These are phyloP conservation scores for Xylaria sp. DNA, from an alignment of 2,329 filamentous ascomycete genomes.

Conservation along the genomic window DNA sequence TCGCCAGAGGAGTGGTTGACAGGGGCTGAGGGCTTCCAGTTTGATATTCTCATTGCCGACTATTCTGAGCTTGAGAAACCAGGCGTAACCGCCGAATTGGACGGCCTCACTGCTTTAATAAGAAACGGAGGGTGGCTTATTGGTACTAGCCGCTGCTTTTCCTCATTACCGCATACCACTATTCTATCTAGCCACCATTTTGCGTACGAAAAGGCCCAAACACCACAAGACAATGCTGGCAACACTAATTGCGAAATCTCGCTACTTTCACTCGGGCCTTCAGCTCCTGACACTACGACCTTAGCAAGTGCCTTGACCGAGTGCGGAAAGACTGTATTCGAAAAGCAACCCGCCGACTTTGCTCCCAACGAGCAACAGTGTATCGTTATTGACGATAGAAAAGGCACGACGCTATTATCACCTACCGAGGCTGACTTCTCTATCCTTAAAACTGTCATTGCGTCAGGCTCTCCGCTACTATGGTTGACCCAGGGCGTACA, in stretches of 20 bases:
- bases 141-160: constrained; percentile 26
- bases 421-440: constrained; percentile 32
- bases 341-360: constrained; percentile 28
- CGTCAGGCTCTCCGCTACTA: constrained; percentile 31
- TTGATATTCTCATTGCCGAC: constrained; percentile 30
- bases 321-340: constrained; percentile 17
- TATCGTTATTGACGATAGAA: constrained; percentile 40
- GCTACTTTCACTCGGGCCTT: constrained; percentile 18
- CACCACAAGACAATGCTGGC: not conserved
- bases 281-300: constrained; percentile 7
- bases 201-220: constrained; percentile 19
- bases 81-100: not conserved
- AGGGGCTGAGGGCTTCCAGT: constrained; percentile 18
- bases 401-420: constrained; percentile 34
- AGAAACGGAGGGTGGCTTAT: constrained; percentile 37
- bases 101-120: constrained; percentile 22
- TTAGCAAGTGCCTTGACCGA: constrained; percentile 24
- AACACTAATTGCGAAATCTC: constrained; percentile 11
- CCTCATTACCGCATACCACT: constrained; percentile 19
- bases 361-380: constrained; percentile 18
- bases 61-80: constrained; percentile 19
- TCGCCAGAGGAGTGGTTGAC: constrained; percentile 26
- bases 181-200: constrained; percentile 31
- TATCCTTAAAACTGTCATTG: constrained; percentile 36
- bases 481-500: constrained; percentile 43